A percentile compares a stretch with the other conserved stretches of the same genome.
phyloP scores from a whole-genome alignment of 2,329 filamentous ascomycete species.

The Arthrobotrys megalospora region DNA sequence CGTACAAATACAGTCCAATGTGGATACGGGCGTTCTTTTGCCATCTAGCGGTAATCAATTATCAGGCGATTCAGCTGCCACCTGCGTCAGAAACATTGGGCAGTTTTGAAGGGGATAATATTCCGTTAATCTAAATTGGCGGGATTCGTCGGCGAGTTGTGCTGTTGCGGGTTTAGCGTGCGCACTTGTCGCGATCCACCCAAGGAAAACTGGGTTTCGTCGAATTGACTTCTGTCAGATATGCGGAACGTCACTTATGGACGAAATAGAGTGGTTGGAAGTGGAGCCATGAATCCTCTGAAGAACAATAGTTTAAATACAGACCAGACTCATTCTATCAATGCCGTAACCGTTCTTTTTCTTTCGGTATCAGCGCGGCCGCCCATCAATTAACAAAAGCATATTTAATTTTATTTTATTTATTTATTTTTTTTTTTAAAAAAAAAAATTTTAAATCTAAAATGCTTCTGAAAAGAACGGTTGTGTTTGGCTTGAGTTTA shows the following conservation, averaged over 20 bases:
- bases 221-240: too few species aligned
- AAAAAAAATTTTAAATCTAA: too few species aligned
- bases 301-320: not conserved
- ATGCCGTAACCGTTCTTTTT: not conserved
- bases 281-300: too few species aligned
- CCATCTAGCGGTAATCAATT: not conserved
- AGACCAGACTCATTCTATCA: too few species aligned
- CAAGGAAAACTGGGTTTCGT: not conserved
- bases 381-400: not conserved
- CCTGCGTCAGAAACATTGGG: not conserved
- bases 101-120: not conserved
- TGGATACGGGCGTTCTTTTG: not conserved
- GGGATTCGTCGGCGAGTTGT: not conserved
- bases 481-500: conserved; percentile 11
- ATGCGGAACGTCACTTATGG: too few species aligned
- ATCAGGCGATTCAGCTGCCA: not conserved
- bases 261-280: not conserved
- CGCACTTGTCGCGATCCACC: conserved; percentile 10
- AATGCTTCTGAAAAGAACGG: conserved; percentile 8
- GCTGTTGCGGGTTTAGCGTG: not conserved
- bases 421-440: too few species aligned
- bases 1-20: not conserved
- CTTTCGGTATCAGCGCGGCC: not conserved
- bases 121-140: not conserved
- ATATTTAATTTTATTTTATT: too few species aligned